Evolutionary conservation across 2,329 filamentous ascomycete genomes (phyloP), one percentile per base, ranked within the genome.

Genomic region (Clonostachys rhizophaga): DNA sequence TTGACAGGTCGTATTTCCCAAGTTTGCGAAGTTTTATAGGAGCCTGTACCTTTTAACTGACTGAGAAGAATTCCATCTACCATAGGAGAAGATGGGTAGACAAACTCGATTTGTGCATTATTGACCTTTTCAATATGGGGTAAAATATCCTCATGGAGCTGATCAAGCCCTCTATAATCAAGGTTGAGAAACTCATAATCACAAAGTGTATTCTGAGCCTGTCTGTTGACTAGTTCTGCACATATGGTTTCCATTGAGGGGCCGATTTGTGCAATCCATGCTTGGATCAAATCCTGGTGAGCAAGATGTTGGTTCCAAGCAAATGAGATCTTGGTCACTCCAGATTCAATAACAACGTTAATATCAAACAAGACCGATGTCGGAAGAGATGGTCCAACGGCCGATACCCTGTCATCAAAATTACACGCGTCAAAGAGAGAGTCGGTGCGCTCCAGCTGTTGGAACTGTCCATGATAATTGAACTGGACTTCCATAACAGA

Each of bases 201-300:
- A 8, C 69, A 63, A 42, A 71, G 55, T 6, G 71, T 72, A n/a
- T 71, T 57, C 42, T 69, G 65, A 8, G 65, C 65, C 0, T 61
- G 52, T 36, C 66, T 64, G 46, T 62, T 61, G 37, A 64, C 61
- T 6, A 73, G 55, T 34, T 60, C 57, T 7, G 60, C 58, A 33
- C 71, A 66, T 3, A 66, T 63, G 48, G 70, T 65, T 24, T 66
- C 60, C 1, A 75, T 56, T 5, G 69, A 58, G 16, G 64, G 61
- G 49, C 74, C 66, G 52, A 67, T 75, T 39, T 60, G 61, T 24
- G 62, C 59, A 17, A 74, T 62, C 72, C 72, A 76, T n/a, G 59
- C 52, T 14, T 61, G 55, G 40, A 77, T 71, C 43, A 64, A 57
- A 5, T 66, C 58, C 24, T 68, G 66, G 42, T 72, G 65, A 11